A percentile compares a stretch with the other conserved stretches of the same genome.
Conservation (phyloP, 2,329 filamentous ascomycete species). For the Pseudonectria foliicola region DNA sequence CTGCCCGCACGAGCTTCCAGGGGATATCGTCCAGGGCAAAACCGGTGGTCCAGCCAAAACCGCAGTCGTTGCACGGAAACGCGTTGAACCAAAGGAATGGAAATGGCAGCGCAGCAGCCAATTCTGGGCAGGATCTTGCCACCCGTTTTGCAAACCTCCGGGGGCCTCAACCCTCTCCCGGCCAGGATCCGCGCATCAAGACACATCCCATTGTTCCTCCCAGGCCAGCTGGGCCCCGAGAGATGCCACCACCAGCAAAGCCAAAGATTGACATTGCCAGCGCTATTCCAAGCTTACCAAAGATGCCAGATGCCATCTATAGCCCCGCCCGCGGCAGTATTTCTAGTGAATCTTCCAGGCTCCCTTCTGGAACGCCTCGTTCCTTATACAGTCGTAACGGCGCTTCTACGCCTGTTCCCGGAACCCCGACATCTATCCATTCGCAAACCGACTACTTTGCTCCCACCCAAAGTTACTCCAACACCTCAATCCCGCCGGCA, state of each 20-base stretch:
- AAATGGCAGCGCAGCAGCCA: constrained; percentile 21
- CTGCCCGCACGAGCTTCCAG: constrained; percentile 11
- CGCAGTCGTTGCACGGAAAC: constrained; percentile 57
- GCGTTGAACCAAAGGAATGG: constrained; percentile 30
- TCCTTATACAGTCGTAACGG: constrained; percentile 55
- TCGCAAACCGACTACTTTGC: constrained; percentile 27
- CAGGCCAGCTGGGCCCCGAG: constrained; percentile 40
- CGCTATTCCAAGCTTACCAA: constrained; percentile 54
- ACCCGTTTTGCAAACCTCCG: constrained; percentile 53
- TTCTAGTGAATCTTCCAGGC: constrained; percentile 55
- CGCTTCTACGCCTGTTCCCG: constrained; percentile 37
- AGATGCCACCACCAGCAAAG: constrained; percentile 41
- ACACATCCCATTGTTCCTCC: constrained; percentile 38
- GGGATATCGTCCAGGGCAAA: constrained; percentile 28
- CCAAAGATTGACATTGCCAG: constrained; percentile 43
- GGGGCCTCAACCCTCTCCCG: constrained; percentile 31
- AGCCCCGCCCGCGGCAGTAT: constrained; percentile 68
- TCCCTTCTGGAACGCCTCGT: constrained; percentile 58
- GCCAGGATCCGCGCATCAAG: constrained; percentile 46
- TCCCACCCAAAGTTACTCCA: constrained; percentile 21
- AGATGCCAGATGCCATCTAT: constrained; percentile 68
- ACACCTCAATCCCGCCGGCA: constrained; percentile 21
- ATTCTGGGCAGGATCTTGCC: constrained; percentile 41
- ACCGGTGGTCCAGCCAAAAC: constrained; percentile 57
- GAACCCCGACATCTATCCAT: constrained; percentile 23